Evolutionary conservation across 108 stramenopile species (phyloP).

Genomic region (Pinguiococcus pyrenoidosus): DNA sequence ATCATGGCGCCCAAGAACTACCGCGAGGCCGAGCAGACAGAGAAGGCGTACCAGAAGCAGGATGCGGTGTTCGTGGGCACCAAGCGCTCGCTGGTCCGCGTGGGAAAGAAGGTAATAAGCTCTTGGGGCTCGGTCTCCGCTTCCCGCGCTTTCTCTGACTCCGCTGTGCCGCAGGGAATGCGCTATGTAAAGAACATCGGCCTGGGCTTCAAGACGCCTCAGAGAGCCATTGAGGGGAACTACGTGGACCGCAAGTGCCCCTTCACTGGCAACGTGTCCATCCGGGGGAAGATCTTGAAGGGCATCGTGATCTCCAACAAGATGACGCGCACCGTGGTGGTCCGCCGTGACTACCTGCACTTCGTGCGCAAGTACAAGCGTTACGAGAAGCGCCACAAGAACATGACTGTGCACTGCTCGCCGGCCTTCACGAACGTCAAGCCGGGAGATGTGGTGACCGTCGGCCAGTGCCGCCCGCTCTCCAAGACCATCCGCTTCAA

Average conservation of each 20-base stretch:
- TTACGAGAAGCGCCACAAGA: constrained; percentile 99
- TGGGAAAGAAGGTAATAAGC: constrained; percentile 43
- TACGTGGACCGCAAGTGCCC: constrained; percentile 99
- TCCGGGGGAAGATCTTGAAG: constrained; percentile 83
- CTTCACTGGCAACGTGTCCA: constrained; percentile 90
- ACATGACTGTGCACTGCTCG: constrained; percentile 92
- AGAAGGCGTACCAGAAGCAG: constrained; percentile 99
- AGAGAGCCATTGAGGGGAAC: constrained; percentile 76
- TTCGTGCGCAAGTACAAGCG: constrained; percentile 94
- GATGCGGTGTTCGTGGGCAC: constrained; percentile 94
- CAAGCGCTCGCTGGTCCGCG: constrained; percentile 66
- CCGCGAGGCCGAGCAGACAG: constrained; percentile 48
- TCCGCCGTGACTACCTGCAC: constrained; percentile 98
- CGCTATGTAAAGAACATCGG: constrained; percentile 88
- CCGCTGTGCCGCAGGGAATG: constrained; percentile 50
- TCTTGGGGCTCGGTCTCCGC: background rate
- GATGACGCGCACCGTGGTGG: constrained; percentile 98
- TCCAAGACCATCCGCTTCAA: constrained; percentile 97
- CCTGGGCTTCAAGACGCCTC: constrained; percentile 98
- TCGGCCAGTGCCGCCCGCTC: constrained; percentile 99
- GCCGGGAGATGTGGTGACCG: constrained; percentile 97
- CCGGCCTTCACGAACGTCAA: constrained; percentile 85
- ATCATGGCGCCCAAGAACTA: too few relatives aligned
- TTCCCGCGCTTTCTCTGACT: background rate
- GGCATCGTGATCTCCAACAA: constrained; percentile 97